These are phyloP conservation scores for Middelhovenomyces tepae DNA, from an alignment of 805 yeast genomes.

Conservation along the genomic window DNA sequence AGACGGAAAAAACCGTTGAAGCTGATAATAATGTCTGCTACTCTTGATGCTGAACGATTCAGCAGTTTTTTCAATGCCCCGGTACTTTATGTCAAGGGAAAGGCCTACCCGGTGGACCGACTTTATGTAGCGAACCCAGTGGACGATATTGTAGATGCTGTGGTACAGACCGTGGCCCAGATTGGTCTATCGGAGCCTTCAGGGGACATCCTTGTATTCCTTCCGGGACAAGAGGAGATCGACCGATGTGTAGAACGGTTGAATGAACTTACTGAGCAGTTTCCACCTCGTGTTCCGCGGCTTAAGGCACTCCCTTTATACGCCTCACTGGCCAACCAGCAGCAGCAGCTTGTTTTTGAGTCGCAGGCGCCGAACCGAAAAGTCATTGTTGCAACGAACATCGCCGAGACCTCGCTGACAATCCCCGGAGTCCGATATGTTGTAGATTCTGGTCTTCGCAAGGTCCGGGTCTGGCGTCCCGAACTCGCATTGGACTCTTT, in stretches of 20 bases:
- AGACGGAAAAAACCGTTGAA: conserved; percentile 50
- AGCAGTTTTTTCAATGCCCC: conserved; percentile 72
- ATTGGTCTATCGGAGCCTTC: conserved; percentile 68
- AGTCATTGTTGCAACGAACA: conserved; percentile 85
- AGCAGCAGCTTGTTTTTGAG: conserved; percentile 73
- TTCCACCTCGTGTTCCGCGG: conserved; percentile 68
- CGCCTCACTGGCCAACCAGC: conserved; percentile 84
- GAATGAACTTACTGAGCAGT: conserved; percentile 44
- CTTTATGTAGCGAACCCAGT: conserved; percentile 53
- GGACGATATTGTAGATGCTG: conserved; percentile 78
- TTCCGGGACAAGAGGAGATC: conserved; percentile 97
- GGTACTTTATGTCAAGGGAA: conserved; percentile 82
- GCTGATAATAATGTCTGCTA: conserved; percentile 91
- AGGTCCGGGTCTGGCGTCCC: conserved; percentile 92
- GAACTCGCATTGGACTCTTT: conserved; percentile 87
- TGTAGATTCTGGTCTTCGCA: conserved; percentile 84
- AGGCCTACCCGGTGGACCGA: conserved; percentile 75
- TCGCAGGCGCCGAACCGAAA: conserved; percentile 64
- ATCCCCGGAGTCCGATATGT: conserved; percentile 92
- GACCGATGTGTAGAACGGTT: conserved; percentile 69
- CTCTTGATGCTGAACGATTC: conserved; percentile 83
- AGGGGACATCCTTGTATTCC: conserved; percentile 87
- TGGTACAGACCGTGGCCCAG: conserved; percentile 66
- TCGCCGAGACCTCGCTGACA: conserved; percentile 96
- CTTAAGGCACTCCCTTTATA: conserved; percentile 77